A percentile compares a stretch with the other conserved stretches of the same genome.
phyloP scores from a whole-genome alignment of 441 rosid species.

The Biscutella laevigata region DNA sequence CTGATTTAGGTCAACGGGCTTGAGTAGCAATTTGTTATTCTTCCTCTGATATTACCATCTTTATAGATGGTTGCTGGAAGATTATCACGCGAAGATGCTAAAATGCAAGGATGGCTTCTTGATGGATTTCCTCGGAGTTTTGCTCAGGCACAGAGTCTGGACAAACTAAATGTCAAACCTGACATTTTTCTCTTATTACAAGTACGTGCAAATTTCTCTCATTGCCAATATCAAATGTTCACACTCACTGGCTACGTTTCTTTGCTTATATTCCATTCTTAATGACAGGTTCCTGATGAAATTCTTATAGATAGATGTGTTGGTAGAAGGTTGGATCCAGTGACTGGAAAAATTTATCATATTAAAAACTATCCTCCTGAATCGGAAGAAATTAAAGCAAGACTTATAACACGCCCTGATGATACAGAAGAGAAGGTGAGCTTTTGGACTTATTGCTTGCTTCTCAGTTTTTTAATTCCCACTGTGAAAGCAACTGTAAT shows the following conservation, averaged over 20 bases:
- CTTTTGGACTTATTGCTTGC: not conserved
- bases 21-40: not conserved
- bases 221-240: not conserved
- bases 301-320: conserved; percentile 82
- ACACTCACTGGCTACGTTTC: not conserved
- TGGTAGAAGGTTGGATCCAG: conserved; percentile 79
- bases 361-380: conserved; percentile 63
- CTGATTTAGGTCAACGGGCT: conserved; percentile 3
- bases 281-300: conserved; percentile 88
- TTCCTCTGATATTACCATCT: conserved; percentile 2
- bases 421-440: conserved; percentile 77
- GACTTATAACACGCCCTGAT: conserved; percentile 69
- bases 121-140: conserved; percentile 82
- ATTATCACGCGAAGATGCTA: conserved; percentile 63
- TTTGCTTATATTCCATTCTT: conserved; percentile 29
- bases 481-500: not conserved
- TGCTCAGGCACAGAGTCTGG: conserved; percentile 71
- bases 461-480: not conserved
- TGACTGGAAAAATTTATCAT: conserved; percentile 75
- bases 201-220: conserved; percentile 31
- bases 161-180: conserved; percentile 59
- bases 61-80: conserved; percentile 68
- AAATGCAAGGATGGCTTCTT: conserved; percentile 84
- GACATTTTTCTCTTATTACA: conserved; percentile 65
- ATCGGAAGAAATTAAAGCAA: conserved; percentile 61